Conservation (phyloP, 805 yeast genomes). For the Schizosaccharomyces japonicus region DNA sequence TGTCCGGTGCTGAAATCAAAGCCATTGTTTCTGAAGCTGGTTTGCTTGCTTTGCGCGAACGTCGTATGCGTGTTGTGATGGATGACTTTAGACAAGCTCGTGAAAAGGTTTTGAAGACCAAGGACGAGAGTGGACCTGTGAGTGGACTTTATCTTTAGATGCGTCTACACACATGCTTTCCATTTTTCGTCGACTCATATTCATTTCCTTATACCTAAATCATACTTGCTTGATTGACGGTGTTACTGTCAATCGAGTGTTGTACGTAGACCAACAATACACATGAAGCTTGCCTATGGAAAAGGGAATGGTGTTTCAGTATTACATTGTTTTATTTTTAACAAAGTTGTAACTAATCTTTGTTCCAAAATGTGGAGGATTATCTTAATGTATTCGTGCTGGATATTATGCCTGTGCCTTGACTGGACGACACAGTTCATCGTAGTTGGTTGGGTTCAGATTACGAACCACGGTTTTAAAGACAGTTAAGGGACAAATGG, state of each 20-base stretch:
- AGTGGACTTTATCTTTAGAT: slow-evolving; percentile 67
- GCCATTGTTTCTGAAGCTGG: slow-evolving; percentile 97
- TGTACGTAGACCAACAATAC: neutral
- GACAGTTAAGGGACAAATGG: neutral
- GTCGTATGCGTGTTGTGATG: slow-evolving; percentile 92
- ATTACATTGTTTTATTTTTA: neutral
- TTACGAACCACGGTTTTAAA: neutral
- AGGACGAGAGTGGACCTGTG: slow-evolving; percentile 69
- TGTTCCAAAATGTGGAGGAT: no score
- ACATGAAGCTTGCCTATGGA: neutral
- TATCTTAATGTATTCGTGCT: no score
- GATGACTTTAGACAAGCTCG: slow-evolving; percentile 82
- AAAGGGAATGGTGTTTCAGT: neutral
- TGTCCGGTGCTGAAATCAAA: slow-evolving; percentile 92
- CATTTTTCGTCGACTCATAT: neutral
- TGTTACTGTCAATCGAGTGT: neutral
- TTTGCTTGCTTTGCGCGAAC: slow-evolving; percentile 75
- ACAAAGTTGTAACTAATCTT: no score
- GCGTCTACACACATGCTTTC: neutral
- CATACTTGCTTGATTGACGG: neutral
- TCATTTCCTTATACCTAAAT: neutral
- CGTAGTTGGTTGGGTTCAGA: neutral
- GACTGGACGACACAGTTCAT: neutral
- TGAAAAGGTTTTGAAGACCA: slow-evolving; percentile 86
- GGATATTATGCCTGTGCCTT: no score